A percentile compares a stretch with the other conserved stretches of the same genome.
phyloP scores from a whole-genome alignment of 2,329 filamentous ascomycete genomes.

The Herpotrichia juniperi region DNA sequence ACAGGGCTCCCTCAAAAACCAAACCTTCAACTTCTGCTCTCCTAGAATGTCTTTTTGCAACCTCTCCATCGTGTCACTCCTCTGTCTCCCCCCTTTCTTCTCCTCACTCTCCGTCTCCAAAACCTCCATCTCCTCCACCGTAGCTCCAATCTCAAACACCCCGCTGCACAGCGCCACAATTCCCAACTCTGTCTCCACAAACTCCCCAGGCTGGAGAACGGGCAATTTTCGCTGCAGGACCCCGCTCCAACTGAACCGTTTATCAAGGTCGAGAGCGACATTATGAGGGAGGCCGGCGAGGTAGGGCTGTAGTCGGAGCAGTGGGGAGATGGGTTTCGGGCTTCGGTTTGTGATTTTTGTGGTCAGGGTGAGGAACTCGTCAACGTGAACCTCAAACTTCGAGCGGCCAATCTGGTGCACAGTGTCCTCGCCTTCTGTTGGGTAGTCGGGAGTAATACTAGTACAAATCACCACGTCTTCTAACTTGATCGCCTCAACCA shows the following conservation, averaged over 20 bases:
- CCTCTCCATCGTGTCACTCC: constrained; percentile 32
- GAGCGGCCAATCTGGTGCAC: constrained; percentile 49
- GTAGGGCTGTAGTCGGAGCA: constrained; percentile 78
- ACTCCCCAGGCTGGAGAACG: constrained; percentile 63
- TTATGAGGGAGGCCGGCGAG: constrained; percentile 74
- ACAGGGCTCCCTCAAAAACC: constrained; percentile 54
- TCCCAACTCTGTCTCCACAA: constrained; percentile 68
- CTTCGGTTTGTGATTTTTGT: constrained; percentile 80
- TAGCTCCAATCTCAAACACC: constrained; percentile 80
- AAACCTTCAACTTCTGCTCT: constrained; percentile 49
- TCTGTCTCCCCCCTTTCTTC: constrained; percentile 20
- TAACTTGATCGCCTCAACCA: constrained; percentile 82
- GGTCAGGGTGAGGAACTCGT: constrained; percentile 72
- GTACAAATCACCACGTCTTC: constrained; percentile 75
- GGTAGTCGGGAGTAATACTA: constrained; percentile 29
- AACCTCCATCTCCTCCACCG: constrained; percentile 78
- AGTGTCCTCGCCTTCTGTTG: constrained; percentile 11
- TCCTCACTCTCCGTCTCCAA: constrained; percentile 28
- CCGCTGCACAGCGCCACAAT: constrained; percentile 79
- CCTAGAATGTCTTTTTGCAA: constrained; percentile 36
- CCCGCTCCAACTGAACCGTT: constrained; percentile 85
- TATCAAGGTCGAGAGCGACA: constrained; percentile 78
- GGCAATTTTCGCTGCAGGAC: constrained; percentile 78
- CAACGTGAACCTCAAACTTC: constrained; percentile 57
- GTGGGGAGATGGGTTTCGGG: constrained; percentile 67